Evolutionary conservation across 129 eudicot genomes (phyloP).

Genomic region (Flaveria trinervia): DNA sequence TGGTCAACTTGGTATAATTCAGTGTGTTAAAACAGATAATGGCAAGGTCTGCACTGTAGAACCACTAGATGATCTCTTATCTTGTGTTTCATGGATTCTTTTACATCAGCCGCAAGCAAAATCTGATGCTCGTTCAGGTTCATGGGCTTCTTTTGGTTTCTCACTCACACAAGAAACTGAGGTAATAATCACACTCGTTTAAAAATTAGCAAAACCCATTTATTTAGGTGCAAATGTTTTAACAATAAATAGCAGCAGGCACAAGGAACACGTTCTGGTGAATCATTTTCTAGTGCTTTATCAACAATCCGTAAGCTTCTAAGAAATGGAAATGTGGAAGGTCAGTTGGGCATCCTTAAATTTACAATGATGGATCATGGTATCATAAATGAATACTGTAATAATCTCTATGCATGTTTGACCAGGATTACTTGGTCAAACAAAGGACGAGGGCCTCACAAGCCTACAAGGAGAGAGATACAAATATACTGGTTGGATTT

Average conservation of each 20-base stretch:
- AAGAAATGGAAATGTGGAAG: constrained; percentile 59
- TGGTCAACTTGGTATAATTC: constrained; percentile 48
- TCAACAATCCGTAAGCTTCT: constrained; percentile 52
- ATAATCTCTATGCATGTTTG: constrained; percentile 33
- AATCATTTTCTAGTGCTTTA: constrained; percentile 55
- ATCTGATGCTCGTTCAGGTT: constrained; percentile 49
- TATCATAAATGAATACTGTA: constrained; percentile 1
- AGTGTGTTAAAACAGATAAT: constrained; percentile 53
- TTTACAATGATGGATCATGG: not conserved
- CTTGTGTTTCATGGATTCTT: constrained; percentile 81
- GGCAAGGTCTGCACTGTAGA: constrained; percentile 55
- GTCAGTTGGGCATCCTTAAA: constrained; percentile 34
- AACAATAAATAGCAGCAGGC: constrained; percentile 45
- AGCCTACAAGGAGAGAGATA: constrained; percentile 49
- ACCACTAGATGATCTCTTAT: constrained; percentile 76
- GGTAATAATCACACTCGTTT: constrained; percentile 37
- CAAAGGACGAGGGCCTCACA: constrained; percentile 41
- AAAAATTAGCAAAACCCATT: not conserved
- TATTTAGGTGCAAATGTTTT: constrained; percentile 2
- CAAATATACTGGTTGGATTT: constrained; percentile 47
- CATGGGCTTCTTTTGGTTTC: constrained; percentile 76
- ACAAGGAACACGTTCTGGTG: constrained; percentile 52
- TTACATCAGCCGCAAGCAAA: constrained; percentile 66
- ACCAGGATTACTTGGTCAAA: constrained; percentile 56
- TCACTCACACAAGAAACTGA: constrained; percentile 77